Percentiles rank a stretch among this genome's conserved stretches.
These are phyloP conservation scores for Volutella citrinella DNA, from an alignment of 2,329 filamentous ascomycete genomes.

Conservation along the genomic window DNA sequence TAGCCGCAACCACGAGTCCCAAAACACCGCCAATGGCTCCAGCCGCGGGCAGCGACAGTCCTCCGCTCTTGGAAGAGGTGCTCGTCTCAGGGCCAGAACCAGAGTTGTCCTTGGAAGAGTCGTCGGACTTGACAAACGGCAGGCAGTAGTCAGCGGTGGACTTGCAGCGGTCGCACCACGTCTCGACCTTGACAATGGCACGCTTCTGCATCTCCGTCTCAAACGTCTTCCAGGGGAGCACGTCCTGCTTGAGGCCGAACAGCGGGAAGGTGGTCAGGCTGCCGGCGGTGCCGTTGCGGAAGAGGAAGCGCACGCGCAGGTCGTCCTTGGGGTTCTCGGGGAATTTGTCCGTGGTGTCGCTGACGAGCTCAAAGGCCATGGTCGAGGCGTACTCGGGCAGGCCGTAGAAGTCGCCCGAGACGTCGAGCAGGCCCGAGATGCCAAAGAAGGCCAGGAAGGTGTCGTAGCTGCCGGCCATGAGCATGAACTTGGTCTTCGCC, in stretches of 20 bases:
- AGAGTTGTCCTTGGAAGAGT: too few species aligned
- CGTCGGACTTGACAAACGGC: too few species aligned
- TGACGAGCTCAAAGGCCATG: conserved; percentile 35
- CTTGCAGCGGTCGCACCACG: conserved; percentile 30
- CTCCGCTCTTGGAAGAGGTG: too few species aligned
- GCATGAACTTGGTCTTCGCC: conserved; percentile 32
- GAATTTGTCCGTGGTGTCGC: conserved; percentile 19
- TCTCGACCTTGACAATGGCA: conserved; percentile 26
- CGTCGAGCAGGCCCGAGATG: conserved; percentile 22
- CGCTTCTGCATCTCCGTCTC: conserved; percentile 25
- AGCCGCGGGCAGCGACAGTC: too few species aligned
- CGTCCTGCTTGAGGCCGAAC: conserved; percentile 27
- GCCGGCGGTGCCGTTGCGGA: conserved; percentile 32
- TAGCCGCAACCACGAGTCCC: too few species aligned
- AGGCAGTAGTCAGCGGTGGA: conserved; percentile 28
- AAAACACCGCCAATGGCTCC: too few species aligned
- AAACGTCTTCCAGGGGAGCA: conserved; percentile 27
- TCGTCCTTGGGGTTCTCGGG: conserved; percentile 22
- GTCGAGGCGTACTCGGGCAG: conserved; percentile 35
- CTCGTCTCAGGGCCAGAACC: too few species aligned
- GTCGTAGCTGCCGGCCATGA: conserved; percentile 33
- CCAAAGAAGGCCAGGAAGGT: conserved; percentile 36
- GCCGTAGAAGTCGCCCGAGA: conserved; percentile 29
- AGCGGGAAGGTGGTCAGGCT: conserved; percentile 27
- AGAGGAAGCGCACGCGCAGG: conserved; percentile 31